Percentiles rank a stretch among this genome's conserved stretches.
phyloP scores from a whole-genome alignment of 2,329 filamentous ascomycete species.

The Ceratocystis diversiconidia region DNA sequence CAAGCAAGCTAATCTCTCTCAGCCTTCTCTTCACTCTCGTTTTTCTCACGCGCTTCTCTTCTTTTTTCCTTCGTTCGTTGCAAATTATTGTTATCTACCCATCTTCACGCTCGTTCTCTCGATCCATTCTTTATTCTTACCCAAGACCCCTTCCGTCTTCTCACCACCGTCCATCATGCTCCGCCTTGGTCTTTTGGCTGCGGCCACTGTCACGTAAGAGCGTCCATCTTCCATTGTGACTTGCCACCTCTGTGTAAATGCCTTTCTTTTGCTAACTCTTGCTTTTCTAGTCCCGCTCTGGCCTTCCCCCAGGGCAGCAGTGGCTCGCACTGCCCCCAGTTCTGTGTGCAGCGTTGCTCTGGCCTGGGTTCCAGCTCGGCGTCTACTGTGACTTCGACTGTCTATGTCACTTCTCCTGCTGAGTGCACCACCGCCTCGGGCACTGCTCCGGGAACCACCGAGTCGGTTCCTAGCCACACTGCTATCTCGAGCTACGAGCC shows the following conservation, averaged over 20 bases:
- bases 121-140: slow-evolving; percentile 1
- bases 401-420: slow-evolving; percentile 12
- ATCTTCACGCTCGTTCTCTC: slow-evolving; percentile 3
- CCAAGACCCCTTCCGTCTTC: background rate
- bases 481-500: background rate
- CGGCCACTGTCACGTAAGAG: slow-evolving; percentile 15
- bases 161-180: slow-evolving; percentile 11
- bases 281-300: slow-evolving; percentile 1
- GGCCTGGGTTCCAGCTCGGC: slow-evolving; percentile 6
- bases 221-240: background rate
- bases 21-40: slow-evolving; percentile 6
- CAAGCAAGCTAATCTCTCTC: slow-evolving; percentile 14
- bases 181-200: slow-evolving; percentile 13
- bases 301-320: slow-evolving; percentile 11
- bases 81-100: slow-evolving; percentile 7
- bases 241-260: background rate
- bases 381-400: slow-evolving; percentile 13
- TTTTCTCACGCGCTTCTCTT: slow-evolving; percentile 1
- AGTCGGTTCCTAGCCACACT: too few species aligned
- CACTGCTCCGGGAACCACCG: slow-evolving; percentile 1
- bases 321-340: slow-evolving; percentile 11
- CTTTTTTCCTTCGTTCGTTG: background rate
- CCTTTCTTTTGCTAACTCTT: background rate
- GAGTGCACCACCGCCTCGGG: slow-evolving; percentile 1
- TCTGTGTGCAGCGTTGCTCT: slow-evolving; percentile 16